phyloP scores from a whole-genome alignment of 2,329 filamentous ascomycete species.

The Emmonsiellopsis sp. region DNA sequence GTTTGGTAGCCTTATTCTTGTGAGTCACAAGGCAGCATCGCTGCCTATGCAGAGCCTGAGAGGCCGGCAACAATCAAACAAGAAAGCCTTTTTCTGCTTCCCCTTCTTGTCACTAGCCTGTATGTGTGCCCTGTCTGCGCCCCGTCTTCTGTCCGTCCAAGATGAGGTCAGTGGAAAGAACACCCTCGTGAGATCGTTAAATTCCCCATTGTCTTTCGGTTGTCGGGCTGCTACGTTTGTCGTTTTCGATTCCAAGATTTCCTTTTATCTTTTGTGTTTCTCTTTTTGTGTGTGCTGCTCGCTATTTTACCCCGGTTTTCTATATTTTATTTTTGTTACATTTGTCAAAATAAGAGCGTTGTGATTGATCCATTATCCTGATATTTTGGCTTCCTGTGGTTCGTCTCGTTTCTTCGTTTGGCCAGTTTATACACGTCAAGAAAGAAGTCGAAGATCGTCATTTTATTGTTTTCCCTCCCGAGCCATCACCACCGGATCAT shows the following conservation, averaged over 20 bases:
- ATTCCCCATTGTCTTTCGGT: too few relatives aligned
- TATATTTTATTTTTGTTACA: background rate
- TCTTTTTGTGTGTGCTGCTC: background rate
- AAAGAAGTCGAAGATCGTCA: background rate
- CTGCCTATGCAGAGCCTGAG: background rate
- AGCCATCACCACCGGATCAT: too few relatives aligned
- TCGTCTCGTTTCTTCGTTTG: background rate
- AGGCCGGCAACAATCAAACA: background rate
- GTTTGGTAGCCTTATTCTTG: background rate
- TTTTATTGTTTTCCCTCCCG: too few relatives aligned
- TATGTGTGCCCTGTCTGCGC: background rate
- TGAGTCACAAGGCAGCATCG: background rate
- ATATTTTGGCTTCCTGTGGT: background rate
- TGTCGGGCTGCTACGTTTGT: too few relatives aligned
- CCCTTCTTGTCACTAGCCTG: background rate
- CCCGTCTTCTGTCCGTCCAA: background rate
- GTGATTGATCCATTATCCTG: background rate
- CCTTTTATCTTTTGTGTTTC: background rate
- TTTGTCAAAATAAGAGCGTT: slow-evolving; percentile 2
- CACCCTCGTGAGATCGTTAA: too few relatives aligned
- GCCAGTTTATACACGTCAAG: background rate
- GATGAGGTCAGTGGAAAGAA: too few relatives aligned
- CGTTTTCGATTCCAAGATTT: background rate
- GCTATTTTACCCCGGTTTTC: background rate
- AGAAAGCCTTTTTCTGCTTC: background rate